Conservation (phyloP, 2,329 filamentous ascomycete species). For the Ophiostoma australiae region DNA sequence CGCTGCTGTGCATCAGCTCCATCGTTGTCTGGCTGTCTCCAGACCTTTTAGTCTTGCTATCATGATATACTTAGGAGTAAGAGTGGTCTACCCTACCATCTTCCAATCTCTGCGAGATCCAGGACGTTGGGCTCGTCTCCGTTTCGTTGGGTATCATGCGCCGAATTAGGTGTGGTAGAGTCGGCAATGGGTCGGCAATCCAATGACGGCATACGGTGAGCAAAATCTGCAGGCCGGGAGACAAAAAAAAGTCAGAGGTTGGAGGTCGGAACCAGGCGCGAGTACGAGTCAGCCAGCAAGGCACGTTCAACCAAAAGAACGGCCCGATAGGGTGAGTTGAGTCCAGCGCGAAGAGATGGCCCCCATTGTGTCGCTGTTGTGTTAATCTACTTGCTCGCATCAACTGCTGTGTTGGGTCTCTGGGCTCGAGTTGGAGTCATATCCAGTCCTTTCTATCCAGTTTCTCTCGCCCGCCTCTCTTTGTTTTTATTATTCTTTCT, state of each 20-base stretch:
- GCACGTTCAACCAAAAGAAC: not conserved
- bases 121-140: not conserved
- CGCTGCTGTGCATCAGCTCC: no score
- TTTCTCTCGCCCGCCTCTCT: not conserved
- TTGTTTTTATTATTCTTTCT: not conserved
- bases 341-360: not conserved
- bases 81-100: not conserved
- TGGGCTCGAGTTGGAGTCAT: not conserved
- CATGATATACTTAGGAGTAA: no score
- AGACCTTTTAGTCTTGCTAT: no score
- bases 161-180: not conserved
- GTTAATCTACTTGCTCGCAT: not conserved
- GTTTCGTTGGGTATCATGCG: not conserved
- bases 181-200: not conserved
- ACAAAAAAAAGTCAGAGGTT: not conserved
- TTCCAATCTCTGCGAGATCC: no score
- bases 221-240: not conserved
- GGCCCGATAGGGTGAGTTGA: not conserved
- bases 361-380: not conserved
- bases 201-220: not conserved
- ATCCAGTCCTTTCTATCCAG: not conserved
- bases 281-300: not conserved
- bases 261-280: not conserved
- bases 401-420: not conserved
- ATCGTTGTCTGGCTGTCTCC: no score